Evolutionary conservation across 1,284 basidiomycete species (phyloP), one percentile per base, ranked within the genome.

Genomic region (Rhodotorula sp.): DNA sequence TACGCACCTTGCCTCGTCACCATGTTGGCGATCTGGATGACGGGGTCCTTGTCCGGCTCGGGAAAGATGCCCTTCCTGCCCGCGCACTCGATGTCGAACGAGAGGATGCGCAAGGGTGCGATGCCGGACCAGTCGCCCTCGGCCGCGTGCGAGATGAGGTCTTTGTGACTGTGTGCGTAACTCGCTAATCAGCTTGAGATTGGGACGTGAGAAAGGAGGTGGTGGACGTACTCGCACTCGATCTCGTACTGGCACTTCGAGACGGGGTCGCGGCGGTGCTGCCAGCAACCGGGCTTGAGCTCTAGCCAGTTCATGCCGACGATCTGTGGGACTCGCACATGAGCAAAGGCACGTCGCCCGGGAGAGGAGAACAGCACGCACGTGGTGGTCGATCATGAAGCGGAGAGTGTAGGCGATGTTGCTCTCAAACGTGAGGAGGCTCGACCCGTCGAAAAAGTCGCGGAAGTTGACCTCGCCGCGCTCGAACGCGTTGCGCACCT

Each of bases 251-350:
- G 94, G 80, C 92, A 97, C 54, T 86, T 85, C 0, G 93, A 95
- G 56, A 86, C 85, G 7, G 27, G 55, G 44, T 56, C 61, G 45
- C 52, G 58, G 34, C 25, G 44, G 21, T 54, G 45, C 79, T 88
- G 91, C 79, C 97, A 97, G 77, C 88, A 88, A 3, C 91, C 91
- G 1, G 89, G 88, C 3, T 90, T 90, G 25, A 93, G 84, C 81
- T 97, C 93, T 54, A 97, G 89, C 94, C 94, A 97, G 80, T 96
- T 97, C 94, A 97, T 97, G 7, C 94, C 94, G 56, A 94, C 89
- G 34, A 97, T 88, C 91, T 95, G 74, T 13, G 34, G 17, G 23
- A n/a, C 1, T 17, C 17, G 0, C 10, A 4, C 23, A 55, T 64
- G 27, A 64, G 56, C n/a, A 7, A 9, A 1, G n/a, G 4, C 7